These are phyloP conservation scores for Pseudogymnoascus sp. DNA, from an alignment of 2,329 filamentous ascomycete species.

Conservation along the genomic window DNA sequence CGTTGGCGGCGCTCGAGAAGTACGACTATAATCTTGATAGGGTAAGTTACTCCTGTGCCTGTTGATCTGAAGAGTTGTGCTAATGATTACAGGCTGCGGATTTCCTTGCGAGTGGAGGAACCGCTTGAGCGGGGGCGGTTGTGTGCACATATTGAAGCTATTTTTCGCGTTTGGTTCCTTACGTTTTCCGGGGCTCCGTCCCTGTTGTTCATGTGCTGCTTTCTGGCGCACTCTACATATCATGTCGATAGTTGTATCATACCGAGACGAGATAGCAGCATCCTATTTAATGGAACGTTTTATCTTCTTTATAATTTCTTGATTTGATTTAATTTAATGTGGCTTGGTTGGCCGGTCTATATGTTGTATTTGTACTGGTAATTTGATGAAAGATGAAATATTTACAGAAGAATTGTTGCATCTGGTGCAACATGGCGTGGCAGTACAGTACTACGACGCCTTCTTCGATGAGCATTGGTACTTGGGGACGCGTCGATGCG, in stretches of 20 bases:
- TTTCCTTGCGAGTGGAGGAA: slow-evolving; percentile 24
- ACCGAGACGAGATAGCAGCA: slow-evolving; percentile 6
- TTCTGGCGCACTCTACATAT: slow-evolving; percentile 9
- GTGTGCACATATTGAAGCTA: slow-evolving; percentile 8
- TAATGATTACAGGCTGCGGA: slow-evolving; percentile 26
- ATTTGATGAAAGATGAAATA: slow-evolving; percentile 16
- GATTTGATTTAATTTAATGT: background rate
- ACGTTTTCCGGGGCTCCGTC: slow-evolving; percentile 2
- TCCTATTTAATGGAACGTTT: slow-evolving; percentile 4
- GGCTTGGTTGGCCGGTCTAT: background rate
- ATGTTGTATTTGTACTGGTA: background rate
- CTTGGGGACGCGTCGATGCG: background rate
- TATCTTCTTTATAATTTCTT: slow-evolving; percentile 5
- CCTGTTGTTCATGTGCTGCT: slow-evolving; percentile 14
- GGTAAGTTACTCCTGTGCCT: slow-evolving; percentile 45
- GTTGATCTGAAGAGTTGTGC: background rate
- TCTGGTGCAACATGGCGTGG: background rate
- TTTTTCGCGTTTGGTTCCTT: background rate
- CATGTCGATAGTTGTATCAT: slow-evolving; percentile 9
- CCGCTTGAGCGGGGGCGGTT: background rate
- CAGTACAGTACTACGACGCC: background rate
- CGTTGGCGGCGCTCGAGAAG: slow-evolving; percentile 76
- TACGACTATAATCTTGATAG: slow-evolving; percentile 95
- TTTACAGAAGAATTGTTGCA: slow-evolving; percentile 3
- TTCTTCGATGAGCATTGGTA: background rate